Conservation (phyloP, 768 basidiomycete genomes). For the Leccinum truebloodii region DNA sequence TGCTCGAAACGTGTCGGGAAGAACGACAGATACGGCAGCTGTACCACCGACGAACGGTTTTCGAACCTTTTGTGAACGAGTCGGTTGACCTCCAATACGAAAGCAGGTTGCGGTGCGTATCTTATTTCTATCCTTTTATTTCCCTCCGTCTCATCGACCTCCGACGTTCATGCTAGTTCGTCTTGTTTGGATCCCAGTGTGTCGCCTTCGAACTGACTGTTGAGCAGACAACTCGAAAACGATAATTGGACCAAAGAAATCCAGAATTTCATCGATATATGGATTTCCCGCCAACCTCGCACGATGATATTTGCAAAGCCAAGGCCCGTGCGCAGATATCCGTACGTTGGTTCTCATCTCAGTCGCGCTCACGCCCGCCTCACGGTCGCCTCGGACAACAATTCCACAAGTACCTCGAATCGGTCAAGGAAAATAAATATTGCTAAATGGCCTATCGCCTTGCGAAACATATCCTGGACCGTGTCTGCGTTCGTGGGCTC, state of each 20-base stretch:
- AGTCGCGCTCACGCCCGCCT: not conserved
- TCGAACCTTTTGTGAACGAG: constrained; percentile 13
- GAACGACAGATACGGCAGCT: not conserved
- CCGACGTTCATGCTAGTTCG: too few species aligned
- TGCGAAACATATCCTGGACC: constrained; percentile 36
- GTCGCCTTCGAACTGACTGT: too few species aligned
- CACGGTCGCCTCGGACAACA: constrained; percentile 26
- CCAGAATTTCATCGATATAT: constrained; percentile 3
- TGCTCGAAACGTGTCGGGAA: constrained; percentile 15
- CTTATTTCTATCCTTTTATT: too few species aligned
- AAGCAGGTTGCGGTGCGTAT: too few species aligned
- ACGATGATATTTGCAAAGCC: constrained; percentile 21
- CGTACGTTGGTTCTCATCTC: constrained; percentile 11
- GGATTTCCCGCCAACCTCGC: constrained; percentile 19
- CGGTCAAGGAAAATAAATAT: constrained; percentile 28
- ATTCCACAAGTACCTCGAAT: constrained; percentile 35
- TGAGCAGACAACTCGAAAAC: too few species aligned
- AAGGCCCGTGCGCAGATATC: constrained; percentile 13
- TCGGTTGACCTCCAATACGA: too few species aligned
- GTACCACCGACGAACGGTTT: constrained; percentile 32
- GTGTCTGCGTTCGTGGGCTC: constrained; percentile 57
- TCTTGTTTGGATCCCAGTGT: too few species aligned
- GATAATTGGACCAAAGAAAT: too few species aligned
- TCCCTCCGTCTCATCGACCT: too few species aligned
- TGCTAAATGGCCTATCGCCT: constrained; percentile 33